Evolutionary conservation across 148 eudicot species (phyloP), one percentile per base, ranked within the genome.

Genomic region (Chenopodium album): DNA sequence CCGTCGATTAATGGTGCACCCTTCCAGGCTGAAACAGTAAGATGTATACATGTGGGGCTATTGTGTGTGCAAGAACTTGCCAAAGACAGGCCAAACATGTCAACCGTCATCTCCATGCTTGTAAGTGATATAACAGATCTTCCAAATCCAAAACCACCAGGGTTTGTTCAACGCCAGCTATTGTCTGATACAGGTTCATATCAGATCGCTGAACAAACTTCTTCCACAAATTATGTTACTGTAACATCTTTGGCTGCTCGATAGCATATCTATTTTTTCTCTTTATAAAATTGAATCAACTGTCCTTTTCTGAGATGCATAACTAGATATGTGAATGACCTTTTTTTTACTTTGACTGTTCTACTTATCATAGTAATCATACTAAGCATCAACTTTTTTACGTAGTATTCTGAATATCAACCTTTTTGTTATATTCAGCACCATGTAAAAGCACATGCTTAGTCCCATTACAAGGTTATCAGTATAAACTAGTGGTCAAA

Each of bases 61-160:
- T 73, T 92, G 68, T 90, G 95, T 77, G 93, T 90, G 4, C 95
- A 92, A 77, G 84, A 90, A 81, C 77, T 72, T 50, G 82, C 90
- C 47, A 71, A 77, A 31, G 87, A 89, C 19, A 84, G 93, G 50
- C 93, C 93, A 20, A 79, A 82, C 64, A 84, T 89, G 31, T 78
- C 88, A 9, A 66, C 88, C 26, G 87, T 88, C 71, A 32, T 86
- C 32, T 73, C 81, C 19, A 86, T 87, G 90, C 85, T 91, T 71
- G 79, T 76, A 28, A 64, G 81, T 72, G 88, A 84, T 73, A 75
- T 79, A 22, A 37, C 28, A 5, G 56, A 78, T 63, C 80, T 87
- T 65, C 87, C 84, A 16, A 34, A 37, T 41, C 89, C 89, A n/a
- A 81, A 73, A 48, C 87, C 76, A 23, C 89, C 89, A 4, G 85